A percentile compares a stretch with the other conserved stretches of the same genome.
These are phyloP conservation scores for Trichosporon asahii DNA, from an alignment of 1,284 basidiomycete species.

Conservation along the genomic window DNA sequence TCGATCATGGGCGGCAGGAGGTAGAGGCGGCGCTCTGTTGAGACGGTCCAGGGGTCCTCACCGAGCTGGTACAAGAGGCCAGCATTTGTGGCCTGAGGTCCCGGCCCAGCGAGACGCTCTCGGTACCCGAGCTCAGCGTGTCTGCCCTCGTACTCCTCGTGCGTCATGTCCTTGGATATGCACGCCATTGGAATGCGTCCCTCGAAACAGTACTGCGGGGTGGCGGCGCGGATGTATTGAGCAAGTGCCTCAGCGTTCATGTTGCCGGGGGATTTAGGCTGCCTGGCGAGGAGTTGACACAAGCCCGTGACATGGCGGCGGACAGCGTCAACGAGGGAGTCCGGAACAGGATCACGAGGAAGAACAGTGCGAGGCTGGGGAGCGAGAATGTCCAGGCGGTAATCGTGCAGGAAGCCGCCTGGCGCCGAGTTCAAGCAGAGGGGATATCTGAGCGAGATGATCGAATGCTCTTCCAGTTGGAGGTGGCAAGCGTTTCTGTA, in stretches of 20 bases:
- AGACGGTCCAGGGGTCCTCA: neutral
- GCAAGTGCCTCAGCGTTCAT: neutral
- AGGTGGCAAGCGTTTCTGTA: too few relatives aligned
- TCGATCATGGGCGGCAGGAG: neutral
- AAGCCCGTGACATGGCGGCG: neutral
- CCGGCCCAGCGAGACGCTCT: neutral
- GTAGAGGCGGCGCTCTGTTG: neutral
- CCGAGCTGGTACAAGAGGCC: neutral
- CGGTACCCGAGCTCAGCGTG: neutral
- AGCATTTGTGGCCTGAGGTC: neutral
- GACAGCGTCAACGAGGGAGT: neutral
- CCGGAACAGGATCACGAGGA: too few relatives aligned
- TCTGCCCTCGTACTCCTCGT: neutral
- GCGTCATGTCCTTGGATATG: neutral
- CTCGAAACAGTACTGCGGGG: neutral
- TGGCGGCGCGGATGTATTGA: neutral
- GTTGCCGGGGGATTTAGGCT: neutral
- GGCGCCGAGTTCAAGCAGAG: neutral
- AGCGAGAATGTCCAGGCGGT: neutral
- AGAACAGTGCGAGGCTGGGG: neutral
- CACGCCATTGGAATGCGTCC: neutral
- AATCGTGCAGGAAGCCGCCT: neutral
- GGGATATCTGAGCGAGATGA: neutral
- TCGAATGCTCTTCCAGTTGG: neutral
- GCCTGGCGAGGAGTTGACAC: neutral